Evolutionary conservation across 805 yeast genomes (phyloP), one percentile per base, ranked within the genome.

Genomic region (Barnettozyma pratensis): DNA sequence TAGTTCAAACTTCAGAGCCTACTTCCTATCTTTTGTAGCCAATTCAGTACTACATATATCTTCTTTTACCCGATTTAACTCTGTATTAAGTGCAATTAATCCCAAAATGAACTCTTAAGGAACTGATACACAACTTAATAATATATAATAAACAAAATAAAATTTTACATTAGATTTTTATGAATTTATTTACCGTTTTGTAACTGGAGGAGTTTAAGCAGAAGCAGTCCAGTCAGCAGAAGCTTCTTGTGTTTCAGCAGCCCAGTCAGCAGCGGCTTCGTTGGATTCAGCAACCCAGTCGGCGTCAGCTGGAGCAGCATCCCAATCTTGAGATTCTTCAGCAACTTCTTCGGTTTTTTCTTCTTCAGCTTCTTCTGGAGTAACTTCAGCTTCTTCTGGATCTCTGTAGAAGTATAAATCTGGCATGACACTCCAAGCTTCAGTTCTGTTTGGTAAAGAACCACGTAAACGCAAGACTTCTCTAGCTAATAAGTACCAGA

Each of bases 371-470:
- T 78, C 78, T 68, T 81, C 81, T 64, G 77, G 81, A 66, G 81
- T 80, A 68, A 74, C 75, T 79, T 89, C 96, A 76, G 87, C 86
- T 80, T 94, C 99, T 82, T 92, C 98, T 72, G 99, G 99, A 81
- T 94, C 97, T 85, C 99, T 94, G 97, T 94, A 94, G 91, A 94
- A 94, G 91, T 91, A 94, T 76, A 94, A 85, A 81, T 94, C 99
- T 76, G 98, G 98, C 99, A 94, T 94, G 73, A 94, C 94, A 65
- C 95, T 79, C 99, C 99, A 94, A 75, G 87, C 85, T 76, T 94
- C 88, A 64, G 87, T 72, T 84, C 99, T 90, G 88, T 87, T 86
- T 72, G 95, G 90, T 66, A 94, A 77, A 72, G 90, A 84, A 73
- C 99, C 99, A 81, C 97, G 87, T 77, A 94, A 86, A 82, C 99